Base-by-base conservation (phyloP, 2,329 filamentous ascomycete genomes). In the Didymella keratinophila region DNA sequence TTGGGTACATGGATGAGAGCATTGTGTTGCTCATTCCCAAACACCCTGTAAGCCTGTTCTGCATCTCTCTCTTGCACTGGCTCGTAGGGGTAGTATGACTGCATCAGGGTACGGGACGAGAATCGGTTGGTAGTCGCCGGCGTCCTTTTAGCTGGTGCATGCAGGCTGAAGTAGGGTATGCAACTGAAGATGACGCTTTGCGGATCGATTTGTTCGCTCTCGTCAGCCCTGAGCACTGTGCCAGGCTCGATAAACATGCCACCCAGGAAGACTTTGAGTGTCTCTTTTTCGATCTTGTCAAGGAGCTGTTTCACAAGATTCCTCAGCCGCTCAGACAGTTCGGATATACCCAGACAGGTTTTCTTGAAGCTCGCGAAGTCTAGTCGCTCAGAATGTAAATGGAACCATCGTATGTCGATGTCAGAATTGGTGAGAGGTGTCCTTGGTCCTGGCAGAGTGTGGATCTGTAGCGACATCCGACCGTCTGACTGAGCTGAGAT, bases 191-290 rank as follows among this genome's bases (percentile, higher is more conserved):
- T 74, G 42, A 68, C 68, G 1, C 67, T 68, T 14, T 65, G 49
- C 25, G 66, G 50, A 23, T 71, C 66, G 0, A 62, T 5, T 36
- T 60, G 55, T 9, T 65, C 39, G 9, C 45, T 60, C 28, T 71
- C 69, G 32, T 75, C 72, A 6, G 56, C 70, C 45, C 72, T 65
- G 12, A 75, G 34, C 10, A 75, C 68, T 3, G 71, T 73, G 8
- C 73, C 73, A 8, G 71, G 71, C 46, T 75, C 71, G n/a, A 75
- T 69, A 50, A 72, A 76, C 58, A 69, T 67, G 6, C 73, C 73
- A 9, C 61, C 63, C 3, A 70, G 23, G 23, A 65, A 71, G 11
- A 59, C 47, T 36, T 70, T 71, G 10, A 69, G 52, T 11, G 67
- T 70, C 8, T 74, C 66, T 27, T 62, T 68, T 44, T 73, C 66